phyloP scores from a whole-genome alignment of 1,284 basidiomycete species.

The Lentinula novae-zelandiae region DNA sequence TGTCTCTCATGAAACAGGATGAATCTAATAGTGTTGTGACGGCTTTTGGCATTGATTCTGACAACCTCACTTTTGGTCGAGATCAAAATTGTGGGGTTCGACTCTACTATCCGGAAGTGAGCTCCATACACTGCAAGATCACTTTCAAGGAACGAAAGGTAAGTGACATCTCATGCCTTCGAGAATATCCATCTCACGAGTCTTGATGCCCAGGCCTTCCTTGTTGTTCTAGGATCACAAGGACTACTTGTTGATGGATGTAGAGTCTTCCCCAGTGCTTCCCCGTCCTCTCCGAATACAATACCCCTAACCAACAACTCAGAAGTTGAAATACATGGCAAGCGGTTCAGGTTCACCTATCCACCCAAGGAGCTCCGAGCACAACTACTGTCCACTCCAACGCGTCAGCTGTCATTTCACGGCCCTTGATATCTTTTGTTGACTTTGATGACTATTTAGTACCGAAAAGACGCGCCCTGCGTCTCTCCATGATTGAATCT shows the following conservation, averaged over 20 bases:
- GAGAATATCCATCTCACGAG: not conserved
- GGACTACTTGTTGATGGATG: conserved; percentile 62
- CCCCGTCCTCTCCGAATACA: conserved; percentile 36
- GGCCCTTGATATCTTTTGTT: not conserved
- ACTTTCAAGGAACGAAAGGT: conserved; percentile 65
- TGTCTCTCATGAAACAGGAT: conserved; percentile 53
- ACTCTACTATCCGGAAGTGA: conserved; percentile 63
- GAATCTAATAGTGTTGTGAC: conserved; percentile 45
- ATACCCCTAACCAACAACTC: conserved; percentile 63
- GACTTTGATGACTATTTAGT: conserved; percentile 19
- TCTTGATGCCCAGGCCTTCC: conserved; percentile 46
- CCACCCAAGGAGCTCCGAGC: conserved; percentile 69
- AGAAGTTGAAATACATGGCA: conserved; percentile 61
- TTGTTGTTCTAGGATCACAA: conserved; percentile 53
- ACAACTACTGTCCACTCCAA: conserved; percentile 48
- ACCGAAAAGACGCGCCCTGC: conserved; percentile 41
- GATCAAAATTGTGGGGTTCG: conserved; percentile 59
- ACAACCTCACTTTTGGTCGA: conserved; percentile 63
- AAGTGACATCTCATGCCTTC: conserved; percentile 12
- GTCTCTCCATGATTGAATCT: conserved; percentile 71
- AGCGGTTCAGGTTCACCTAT: conserved; percentile 65
- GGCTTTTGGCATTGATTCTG: conserved; percentile 67
- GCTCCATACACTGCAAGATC: conserved; percentile 59
- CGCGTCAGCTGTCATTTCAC: conserved; percentile 30
- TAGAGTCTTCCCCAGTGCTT: conserved; percentile 45